Conservation (phyloP, 441 rosid species). For the Adansonia rubrostipa region DNA sequence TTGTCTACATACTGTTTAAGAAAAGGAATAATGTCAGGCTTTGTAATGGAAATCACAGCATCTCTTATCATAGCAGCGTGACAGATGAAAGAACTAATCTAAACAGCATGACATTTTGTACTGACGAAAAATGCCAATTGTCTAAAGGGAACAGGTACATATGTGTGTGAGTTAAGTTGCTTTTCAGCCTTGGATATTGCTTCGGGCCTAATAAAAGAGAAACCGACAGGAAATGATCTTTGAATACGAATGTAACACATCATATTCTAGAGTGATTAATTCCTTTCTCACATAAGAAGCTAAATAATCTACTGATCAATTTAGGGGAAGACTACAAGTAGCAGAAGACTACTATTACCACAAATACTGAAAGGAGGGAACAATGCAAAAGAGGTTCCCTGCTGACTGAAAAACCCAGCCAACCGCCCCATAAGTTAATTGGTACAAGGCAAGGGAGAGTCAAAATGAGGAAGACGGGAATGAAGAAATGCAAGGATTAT, state of each 20-base stretch:
- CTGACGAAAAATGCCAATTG: background rate
- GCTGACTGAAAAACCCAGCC: slow-evolving; percentile 2
- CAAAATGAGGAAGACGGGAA: background rate
- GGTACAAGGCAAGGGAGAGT: slow-evolving; percentile 11
- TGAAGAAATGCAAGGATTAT: background rate
- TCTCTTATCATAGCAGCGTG: background rate
- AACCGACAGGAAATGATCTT: slow-evolving; percentile 16
- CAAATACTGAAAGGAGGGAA: background rate
- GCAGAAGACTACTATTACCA: slow-evolving; percentile 4
- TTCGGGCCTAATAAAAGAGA: background rate
- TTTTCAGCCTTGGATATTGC: slow-evolving; percentile 2
- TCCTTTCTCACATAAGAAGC: slow-evolving; percentile 19
- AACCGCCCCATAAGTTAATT: background rate
- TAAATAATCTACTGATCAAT: slow-evolving; percentile 13
- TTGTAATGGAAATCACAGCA: background rate
- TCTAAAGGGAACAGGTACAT: background rate
- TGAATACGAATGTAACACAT: slow-evolving; percentile 2
- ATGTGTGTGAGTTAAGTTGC: background rate
- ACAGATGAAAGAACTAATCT: slow-evolving; percentile 17
- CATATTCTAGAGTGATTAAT: slow-evolving; percentile 6
- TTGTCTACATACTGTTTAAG: slow-evolving; percentile 72
- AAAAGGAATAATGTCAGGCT: slow-evolving; percentile 19
- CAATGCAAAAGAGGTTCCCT: background rate
- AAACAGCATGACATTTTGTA: background rate
- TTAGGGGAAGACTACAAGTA: background rate